Evolutionary conservation across 176 grass and related monocot species (phyloP).

Genomic region (Carex myosuroides): DNA sequence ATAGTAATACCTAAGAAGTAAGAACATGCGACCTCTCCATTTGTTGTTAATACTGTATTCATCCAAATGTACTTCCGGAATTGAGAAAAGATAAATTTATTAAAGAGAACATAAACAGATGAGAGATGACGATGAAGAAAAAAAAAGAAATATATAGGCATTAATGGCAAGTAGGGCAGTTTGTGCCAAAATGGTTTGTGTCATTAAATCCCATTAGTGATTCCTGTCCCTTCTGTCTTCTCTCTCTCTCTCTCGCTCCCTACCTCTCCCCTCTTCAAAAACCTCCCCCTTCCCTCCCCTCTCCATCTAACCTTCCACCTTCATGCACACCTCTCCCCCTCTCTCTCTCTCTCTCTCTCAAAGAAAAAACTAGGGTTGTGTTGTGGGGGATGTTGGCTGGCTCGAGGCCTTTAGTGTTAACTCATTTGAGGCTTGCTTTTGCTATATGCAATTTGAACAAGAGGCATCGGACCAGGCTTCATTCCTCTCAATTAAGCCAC

Average conservation of each 20-base stretch:
- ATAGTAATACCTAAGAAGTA: not conserved
- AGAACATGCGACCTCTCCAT: not conserved
- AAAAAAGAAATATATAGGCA: not conserved
- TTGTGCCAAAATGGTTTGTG: conserved; percentile 52
- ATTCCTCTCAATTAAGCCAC: conserved; percentile 62
- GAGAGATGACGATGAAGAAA: conserved; percentile 12
- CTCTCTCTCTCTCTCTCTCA: not conserved
- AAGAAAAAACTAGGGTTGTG: conserved; percentile 21
- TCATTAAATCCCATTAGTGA: conserved; percentile 69
- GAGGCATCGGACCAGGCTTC: conserved; percentile 97
- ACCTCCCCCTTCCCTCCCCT: conserved; percentile 8
- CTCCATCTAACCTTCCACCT: conserved; percentile 3
- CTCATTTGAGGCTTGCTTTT: not conserved
- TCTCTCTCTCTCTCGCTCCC: not conserved
- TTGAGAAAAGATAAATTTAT: not conserved
- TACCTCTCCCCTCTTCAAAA: conserved; percentile 30
- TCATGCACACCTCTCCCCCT: not conserved
- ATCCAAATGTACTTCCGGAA: not conserved
- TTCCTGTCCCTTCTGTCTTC: not conserved
- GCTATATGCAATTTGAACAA: not conserved
- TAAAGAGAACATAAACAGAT: not conserved
- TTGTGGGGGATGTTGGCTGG: conserved; percentile 98
- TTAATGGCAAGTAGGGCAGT: conserved; percentile 33
- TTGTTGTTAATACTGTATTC: not conserved
- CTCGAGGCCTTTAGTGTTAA: conserved; percentile 51